Conservation (phyloP, 2,329 filamentous ascomycete species). For the Triangularia setosa region DNA sequence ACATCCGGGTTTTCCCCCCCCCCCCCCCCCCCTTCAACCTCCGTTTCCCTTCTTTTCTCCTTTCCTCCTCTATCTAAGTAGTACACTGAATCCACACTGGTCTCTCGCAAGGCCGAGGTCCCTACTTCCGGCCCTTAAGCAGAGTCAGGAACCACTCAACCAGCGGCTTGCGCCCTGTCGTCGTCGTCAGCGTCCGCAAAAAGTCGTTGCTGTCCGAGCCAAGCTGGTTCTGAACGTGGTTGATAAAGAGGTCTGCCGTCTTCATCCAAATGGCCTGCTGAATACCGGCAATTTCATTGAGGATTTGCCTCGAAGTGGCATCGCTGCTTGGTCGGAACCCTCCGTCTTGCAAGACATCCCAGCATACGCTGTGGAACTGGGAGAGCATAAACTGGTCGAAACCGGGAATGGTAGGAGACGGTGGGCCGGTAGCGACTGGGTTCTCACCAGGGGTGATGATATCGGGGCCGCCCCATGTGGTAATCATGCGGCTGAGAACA, state of each 20-base stretch:
- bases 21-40: too few relatives aligned
- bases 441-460: constrained; percentile 53
- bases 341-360: constrained; percentile 77
- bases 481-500: constrained; percentile 77
- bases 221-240: constrained; percentile 60
- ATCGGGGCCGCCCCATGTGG: constrained; percentile 87
- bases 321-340: constrained; percentile 76
- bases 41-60: neutral
- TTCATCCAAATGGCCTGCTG: constrained; percentile 90
- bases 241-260: constrained; percentile 76
- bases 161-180: constrained; percentile 57
- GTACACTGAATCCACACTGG: neutral
- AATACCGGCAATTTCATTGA: constrained; percentile 80
- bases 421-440: constrained; percentile 47
- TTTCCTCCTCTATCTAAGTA: neutral
- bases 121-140: constrained; percentile 42
- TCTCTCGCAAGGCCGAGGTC: neutral
- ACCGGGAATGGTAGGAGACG: constrained; percentile 66
- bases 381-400: constrained; percentile 90
- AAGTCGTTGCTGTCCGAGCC: constrained; percentile 61
- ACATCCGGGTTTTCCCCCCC: neutral
- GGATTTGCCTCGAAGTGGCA: constrained; percentile 81
- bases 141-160: constrained; percentile 61
- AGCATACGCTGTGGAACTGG: constrained; percentile 83
- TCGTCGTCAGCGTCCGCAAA: constrained; percentile 54